phyloP scores from a whole-genome alignment of 75 land plant species.

The Sequoia sempervirens region DNA sequence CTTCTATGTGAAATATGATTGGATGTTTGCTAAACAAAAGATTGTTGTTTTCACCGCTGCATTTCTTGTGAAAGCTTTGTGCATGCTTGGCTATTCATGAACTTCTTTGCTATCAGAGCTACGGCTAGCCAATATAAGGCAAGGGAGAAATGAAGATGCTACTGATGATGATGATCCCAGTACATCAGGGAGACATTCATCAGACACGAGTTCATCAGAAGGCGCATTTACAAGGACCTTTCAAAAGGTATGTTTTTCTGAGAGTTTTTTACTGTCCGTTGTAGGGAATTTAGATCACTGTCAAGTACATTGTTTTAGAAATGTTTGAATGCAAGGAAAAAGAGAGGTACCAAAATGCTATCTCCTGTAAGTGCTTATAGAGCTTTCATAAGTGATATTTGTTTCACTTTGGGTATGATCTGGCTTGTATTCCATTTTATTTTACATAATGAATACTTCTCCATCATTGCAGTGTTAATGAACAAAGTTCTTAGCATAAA shows the following conservation, averaged over 20 bases:
- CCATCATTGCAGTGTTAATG: not conserved
- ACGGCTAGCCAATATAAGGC: constrained; percentile 59
- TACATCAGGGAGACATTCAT: constrained; percentile 69
- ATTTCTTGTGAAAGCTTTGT: not conserved
- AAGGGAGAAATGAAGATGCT: constrained; percentile 45
- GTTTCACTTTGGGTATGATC: not conserved
- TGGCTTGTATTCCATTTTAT: not conserved
- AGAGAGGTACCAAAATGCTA: not conserved
- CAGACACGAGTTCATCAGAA: constrained; percentile 21
- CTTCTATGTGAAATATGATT: not conserved
- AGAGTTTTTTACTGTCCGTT: not conserved
- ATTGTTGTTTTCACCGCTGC: not conserved
- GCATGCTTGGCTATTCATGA: not conserved
- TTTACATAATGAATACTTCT: not conserved
- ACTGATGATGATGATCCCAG: constrained; percentile 80
- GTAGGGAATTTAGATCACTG: not conserved
- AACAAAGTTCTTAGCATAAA: not conserved
- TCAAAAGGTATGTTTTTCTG: constrained; percentile 7
- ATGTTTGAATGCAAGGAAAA: not conserved
- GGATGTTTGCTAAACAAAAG: not conserved
- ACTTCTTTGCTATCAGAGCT: constrained; percentile 45
- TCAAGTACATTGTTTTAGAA: not conserved
- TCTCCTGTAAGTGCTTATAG: not conserved
- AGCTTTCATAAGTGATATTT: not conserved
- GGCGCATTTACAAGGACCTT: constrained; percentile 11